Conservation (phyloP, 2,329 filamentous ascomycete species). For the Penicillium brasilianum region DNA sequence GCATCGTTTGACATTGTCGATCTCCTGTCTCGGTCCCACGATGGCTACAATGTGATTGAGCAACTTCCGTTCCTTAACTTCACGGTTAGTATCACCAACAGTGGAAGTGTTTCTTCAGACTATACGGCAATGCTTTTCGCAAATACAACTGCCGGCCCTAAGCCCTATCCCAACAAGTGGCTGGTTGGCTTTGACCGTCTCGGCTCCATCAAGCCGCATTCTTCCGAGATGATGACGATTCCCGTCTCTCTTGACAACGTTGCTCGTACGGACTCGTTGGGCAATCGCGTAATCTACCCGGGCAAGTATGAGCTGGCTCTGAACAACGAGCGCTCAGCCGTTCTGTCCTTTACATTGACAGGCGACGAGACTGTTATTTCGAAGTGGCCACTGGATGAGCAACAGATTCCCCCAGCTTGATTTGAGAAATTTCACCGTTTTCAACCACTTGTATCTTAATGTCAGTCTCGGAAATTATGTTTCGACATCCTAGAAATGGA, state of each 20-base stretch:
- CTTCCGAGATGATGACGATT: constrained; percentile 37
- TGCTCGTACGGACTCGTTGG: constrained; percentile 43
- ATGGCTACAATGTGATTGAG: constrained; percentile 37
- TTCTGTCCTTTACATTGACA: constrained; percentile 40
- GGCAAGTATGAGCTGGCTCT: constrained; percentile 49
- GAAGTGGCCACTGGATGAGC: constrained; percentile 41
- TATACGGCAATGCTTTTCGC: constrained; percentile 50
- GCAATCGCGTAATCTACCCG: constrained; percentile 49
- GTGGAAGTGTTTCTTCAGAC: constrained; percentile 43
- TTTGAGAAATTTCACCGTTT: background rate
- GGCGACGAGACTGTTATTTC: constrained; percentile 39
- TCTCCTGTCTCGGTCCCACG: constrained; percentile 38
- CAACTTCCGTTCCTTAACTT: constrained; percentile 46
- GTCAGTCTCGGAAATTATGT: background rate
- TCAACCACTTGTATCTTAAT: too few relatives aligned
- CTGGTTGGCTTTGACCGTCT: constrained; percentile 48
- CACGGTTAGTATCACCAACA: constrained; percentile 44
- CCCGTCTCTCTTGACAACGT: constrained; percentile 47
- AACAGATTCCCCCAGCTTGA: constrained; percentile 27
- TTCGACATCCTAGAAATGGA: background rate
- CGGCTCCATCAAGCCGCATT: constrained; percentile 29
- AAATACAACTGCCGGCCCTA: constrained; percentile 46
- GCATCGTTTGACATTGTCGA: constrained; percentile 41
- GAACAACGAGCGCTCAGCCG: constrained; percentile 47
- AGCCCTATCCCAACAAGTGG: constrained; percentile 50